Conservation (phyloP, 1,139 yeast genomes). For the Suhomyces bribrorum region DNA sequence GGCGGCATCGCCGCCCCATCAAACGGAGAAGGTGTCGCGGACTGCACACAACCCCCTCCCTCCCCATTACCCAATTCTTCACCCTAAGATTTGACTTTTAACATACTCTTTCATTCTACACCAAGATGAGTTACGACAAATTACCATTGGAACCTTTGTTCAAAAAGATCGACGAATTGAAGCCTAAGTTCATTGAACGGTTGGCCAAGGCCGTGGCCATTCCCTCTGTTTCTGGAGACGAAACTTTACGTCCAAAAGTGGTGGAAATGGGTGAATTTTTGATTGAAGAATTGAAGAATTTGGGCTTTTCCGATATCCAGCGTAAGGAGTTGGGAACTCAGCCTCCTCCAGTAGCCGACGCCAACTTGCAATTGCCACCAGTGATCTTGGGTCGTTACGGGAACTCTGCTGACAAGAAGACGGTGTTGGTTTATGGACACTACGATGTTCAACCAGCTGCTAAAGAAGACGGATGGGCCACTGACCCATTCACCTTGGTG, state of each 20-base stretch:
- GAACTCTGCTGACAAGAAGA: slow-evolving; percentile 74
- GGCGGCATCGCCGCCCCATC: slow-evolving; percentile 2
- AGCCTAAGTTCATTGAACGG: slow-evolving; percentile 67
- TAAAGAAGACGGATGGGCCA: slow-evolving; percentile 90
- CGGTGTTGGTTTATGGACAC: slow-evolving; percentile 91
- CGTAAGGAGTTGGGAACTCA: slow-evolving; percentile 82
- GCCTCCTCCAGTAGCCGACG: slow-evolving; percentile 76
- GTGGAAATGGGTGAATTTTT: slow-evolving; percentile 84
- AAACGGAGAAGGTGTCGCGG: slow-evolving; percentile 2
- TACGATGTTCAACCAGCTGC: slow-evolving; percentile 98
- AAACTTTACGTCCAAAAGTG: slow-evolving; percentile 81
- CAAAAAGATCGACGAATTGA: slow-evolving; percentile 65
- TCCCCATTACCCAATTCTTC: slow-evolving; percentile 1
- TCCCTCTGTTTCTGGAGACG: slow-evolving; percentile 94
- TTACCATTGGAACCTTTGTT: slow-evolving; percentile 51
- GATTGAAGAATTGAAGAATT: slow-evolving; percentile 59
- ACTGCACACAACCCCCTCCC: not conserved
- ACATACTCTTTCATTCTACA: not conserved
- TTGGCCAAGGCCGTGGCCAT: slow-evolving; percentile 83
- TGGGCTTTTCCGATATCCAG: slow-evolving; percentile 83
- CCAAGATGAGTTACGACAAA: slow-evolving; percentile 37
- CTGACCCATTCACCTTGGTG: slow-evolving; percentile 82
- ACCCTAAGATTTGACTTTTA: slow-evolving; percentile 1
- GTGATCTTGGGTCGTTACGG: slow-evolving; percentile 89
- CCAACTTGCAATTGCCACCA: slow-evolving; percentile 80